phyloP scores from a whole-genome alignment of 176 grass and related monocot species.

The Raddia distichophylla region DNA sequence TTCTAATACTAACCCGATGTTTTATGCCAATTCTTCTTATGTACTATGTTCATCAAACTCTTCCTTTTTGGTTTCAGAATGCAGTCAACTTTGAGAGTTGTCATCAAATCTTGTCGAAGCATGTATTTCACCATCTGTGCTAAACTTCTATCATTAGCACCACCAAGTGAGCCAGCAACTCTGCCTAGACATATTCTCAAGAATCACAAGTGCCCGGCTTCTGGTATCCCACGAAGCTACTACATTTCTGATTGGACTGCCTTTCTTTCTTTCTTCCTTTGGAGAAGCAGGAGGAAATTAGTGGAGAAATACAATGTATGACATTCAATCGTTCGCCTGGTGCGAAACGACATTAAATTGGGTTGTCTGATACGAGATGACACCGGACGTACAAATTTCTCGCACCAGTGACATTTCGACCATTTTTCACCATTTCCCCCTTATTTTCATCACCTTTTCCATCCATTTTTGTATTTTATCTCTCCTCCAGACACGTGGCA shows the following conservation, averaged over 20 bases:
- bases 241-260: neutral
- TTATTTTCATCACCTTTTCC: too few relatives aligned
- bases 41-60: neutral
- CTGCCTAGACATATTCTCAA: neutral
- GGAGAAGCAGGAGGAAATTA: slow-evolving; percentile 4
- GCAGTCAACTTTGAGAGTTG: neutral
- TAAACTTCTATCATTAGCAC: neutral
- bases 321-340: too few relatives aligned
- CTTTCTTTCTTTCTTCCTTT: neutral
- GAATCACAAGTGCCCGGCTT: neutral
- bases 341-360: too few relatives aligned
- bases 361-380: too few relatives aligned
- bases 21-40: neutral
- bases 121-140: neutral
- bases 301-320: too few relatives aligned
- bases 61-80: neutral
- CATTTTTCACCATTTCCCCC: too few relatives aligned
- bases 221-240: neutral
- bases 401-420: too few relatives aligned
- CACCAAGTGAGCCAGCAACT: neutral
- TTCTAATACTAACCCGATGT: slow-evolving; percentile 10
- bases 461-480: too few relatives aligned
- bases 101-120: neutral
- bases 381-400: too few relatives aligned
- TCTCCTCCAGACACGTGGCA: too few relatives aligned